phyloP scores from a whole-genome alignment of 352 stramenopile genomes.

The Sclerospora graminicola region DNA sequence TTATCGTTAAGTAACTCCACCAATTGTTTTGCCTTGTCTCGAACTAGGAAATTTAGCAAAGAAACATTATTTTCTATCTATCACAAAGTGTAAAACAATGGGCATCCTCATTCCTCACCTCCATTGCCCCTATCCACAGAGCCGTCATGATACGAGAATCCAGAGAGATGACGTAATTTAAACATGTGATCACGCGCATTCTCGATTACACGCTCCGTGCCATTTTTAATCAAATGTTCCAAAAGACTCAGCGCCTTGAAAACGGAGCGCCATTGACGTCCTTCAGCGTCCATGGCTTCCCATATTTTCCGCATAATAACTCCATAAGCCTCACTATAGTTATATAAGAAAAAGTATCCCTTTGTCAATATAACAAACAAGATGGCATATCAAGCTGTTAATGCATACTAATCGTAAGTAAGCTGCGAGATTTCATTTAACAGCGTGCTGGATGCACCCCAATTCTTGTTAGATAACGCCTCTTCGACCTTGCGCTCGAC shows the following conservation, averaged over 20 bases:
- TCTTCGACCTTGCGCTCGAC: conserved; percentile 88
- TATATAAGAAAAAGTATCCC: background rate
- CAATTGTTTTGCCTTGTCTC: conserved; percentile 85
- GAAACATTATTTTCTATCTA: background rate
- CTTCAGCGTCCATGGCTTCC: conserved; percentile 87
- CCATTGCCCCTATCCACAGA: conserved; percentile 77
- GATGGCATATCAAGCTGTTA: background rate
- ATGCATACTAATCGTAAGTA: conserved; percentile 89
- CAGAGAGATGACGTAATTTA: conserved; percentile 77
- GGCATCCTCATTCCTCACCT: conserved; percentile 23
- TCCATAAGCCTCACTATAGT: conserved; percentile 72
- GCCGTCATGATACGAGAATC: conserved; percentile 86
- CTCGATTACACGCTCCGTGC: conserved; percentile 95
- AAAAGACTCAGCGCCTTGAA: conserved; percentile 94
- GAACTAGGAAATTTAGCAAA: conserved; percentile 38
- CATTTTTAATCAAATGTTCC: conserved; percentile 98
- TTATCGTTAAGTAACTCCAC: conserved; percentile 85
- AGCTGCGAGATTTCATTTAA: conserved; percentile 97
- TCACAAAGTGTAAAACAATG: conserved; percentile 1
- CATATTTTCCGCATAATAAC: conserved; percentile 92
- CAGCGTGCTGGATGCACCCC: conserved; percentile 94
- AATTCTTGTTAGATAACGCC: conserved; percentile 99
- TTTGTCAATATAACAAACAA: background rate
- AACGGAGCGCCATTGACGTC: conserved; percentile 92
- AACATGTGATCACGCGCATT: conserved; percentile 93